Evolutionary conservation across 1,284 basidiomycete species (phyloP).

Genomic region (Ceratobasidium sp.): DNA sequence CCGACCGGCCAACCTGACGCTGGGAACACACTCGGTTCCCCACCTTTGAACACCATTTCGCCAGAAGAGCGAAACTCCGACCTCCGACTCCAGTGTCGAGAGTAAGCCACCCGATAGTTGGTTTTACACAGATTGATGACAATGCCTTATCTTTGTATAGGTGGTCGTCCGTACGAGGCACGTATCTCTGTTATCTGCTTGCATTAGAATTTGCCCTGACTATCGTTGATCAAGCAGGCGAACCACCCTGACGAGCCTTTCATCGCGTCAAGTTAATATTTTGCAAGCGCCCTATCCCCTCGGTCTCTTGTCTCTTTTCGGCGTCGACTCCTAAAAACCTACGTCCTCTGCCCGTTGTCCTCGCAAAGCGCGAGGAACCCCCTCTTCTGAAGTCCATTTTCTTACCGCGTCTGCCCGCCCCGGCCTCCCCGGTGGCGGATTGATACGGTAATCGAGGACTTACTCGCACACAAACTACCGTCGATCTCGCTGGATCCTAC

Average conservation of each 20-base stretch:
- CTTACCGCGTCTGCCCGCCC: conserved; percentile 70
- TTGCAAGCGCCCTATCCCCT: conserved; percentile 31
- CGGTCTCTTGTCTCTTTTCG: conserved; percentile 49
- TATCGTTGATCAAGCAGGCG: conserved; percentile 62
- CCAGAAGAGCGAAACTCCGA: conserved; percentile 65
- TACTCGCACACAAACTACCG: conserved; percentile 42
- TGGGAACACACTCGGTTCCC: conserved; percentile 29
- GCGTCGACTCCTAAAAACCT: conserved; percentile 52
- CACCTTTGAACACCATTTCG: conserved; percentile 48
- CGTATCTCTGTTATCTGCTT: conserved; percentile 50
- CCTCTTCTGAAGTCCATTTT: conserved; percentile 67
- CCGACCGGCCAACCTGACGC: neutral
- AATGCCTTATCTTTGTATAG: conserved; percentile 58
- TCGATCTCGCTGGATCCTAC: conserved; percentile 37
- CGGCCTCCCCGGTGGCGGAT: conserved; percentile 77
- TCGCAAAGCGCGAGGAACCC: conserved; percentile 78
- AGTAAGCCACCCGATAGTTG: conserved; percentile 63
- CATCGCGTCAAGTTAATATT: conserved; percentile 5
- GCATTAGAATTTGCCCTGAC: conserved; percentile 47
- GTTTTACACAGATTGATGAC: conserved; percentile 37
- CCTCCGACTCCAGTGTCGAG: conserved; percentile 83
- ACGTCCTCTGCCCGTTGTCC: conserved; percentile 64
- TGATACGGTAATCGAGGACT: conserved; percentile 66
- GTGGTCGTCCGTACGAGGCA: conserved; percentile 84
- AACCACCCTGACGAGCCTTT: conserved; percentile 74